These are phyloP conservation scores for Pyrenochaeta sp. DNA, from an alignment of 2,329 filamentous ascomycete species.

Conservation along the genomic window DNA sequence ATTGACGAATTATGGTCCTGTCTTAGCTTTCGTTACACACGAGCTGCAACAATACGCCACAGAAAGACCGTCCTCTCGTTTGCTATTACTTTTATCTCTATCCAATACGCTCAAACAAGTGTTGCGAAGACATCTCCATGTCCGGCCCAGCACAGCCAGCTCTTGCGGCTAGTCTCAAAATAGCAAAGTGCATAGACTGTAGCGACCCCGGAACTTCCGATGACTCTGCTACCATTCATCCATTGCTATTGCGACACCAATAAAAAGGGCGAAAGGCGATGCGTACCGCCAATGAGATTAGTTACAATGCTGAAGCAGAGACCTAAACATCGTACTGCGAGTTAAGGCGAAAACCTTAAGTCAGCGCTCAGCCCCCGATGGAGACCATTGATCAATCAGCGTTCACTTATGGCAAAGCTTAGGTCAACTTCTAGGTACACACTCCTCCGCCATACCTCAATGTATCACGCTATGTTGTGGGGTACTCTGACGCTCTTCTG, in stretches of 20 bases:
- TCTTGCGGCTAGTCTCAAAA: not conserved
- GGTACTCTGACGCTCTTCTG: not conserved
- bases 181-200: not conserved
- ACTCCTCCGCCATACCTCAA: not conserved
- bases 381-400: slow-evolving; percentile 2
- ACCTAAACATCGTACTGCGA: not conserved
- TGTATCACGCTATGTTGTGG: slow-evolving; percentile 9
- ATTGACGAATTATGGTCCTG: too few relatives aligned
- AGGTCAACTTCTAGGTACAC: not conserved
- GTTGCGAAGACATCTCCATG: not conserved
- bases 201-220: not conserved
- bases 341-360: not conserved
- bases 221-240: not conserved
- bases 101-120: too few relatives aligned
- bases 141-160: not conserved
- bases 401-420: not conserved
- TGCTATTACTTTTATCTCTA: not conserved
- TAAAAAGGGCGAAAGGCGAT: slow-evolving; percentile 20
- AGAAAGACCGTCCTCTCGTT: not conserved
- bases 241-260: not conserved
- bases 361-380: not conserved
- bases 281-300: not conserved
- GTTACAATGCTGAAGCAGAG: not conserved
- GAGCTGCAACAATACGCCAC: too few relatives aligned
- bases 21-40: too few relatives aligned